phyloP scores from a whole-genome alignment of 768 basidiomycete species.

The Mycena leptocephala region DNA sequence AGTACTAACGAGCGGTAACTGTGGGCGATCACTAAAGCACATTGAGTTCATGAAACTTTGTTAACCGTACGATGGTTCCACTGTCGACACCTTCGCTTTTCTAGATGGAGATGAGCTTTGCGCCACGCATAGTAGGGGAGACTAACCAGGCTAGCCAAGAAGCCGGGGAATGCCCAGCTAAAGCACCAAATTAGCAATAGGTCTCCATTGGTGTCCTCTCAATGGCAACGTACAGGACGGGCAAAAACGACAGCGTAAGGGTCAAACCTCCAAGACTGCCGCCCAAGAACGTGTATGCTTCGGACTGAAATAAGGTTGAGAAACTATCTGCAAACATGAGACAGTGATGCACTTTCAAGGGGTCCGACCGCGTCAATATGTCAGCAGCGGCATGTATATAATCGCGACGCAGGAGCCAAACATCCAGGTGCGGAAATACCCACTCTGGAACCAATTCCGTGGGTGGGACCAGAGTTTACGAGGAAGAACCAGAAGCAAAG shows the following conservation, averaged over 20 bases:
- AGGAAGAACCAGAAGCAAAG: too few species aligned
- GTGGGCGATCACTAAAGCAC: conserved; percentile 59
- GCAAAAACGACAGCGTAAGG: conserved; percentile 82
- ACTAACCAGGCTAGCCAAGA: conserved; percentile 73
- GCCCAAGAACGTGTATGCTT: too few species aligned
- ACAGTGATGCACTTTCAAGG: too few species aligned
- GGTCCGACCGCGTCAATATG: conserved; percentile 75
- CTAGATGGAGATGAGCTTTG: conserved; percentile 50
- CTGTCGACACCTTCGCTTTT: conserved; percentile 74
- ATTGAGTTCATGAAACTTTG: too few species aligned
- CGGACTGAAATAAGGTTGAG: too few species aligned
- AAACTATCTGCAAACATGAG: too few species aligned
- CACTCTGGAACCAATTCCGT: too few species aligned
- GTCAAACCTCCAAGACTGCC: conserved; percentile 81
- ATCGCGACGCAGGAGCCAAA: too few species aligned
- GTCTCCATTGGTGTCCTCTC: conserved; percentile 7
- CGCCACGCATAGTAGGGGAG: neutral
- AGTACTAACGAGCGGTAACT: too few species aligned
- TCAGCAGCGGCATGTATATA: conserved; percentile 77
- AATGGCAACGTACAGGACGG: conserved; percentile 67
- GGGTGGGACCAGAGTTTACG: too few species aligned
- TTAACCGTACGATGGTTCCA: conserved; percentile 77
- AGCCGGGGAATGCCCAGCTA: conserved; percentile 78
- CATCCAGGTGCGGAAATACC: too few species aligned
- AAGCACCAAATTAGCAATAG: neutral